Conservation (phyloP, 768 basidiomycete genomes). For the Pulveroboletus sp. region DNA sequence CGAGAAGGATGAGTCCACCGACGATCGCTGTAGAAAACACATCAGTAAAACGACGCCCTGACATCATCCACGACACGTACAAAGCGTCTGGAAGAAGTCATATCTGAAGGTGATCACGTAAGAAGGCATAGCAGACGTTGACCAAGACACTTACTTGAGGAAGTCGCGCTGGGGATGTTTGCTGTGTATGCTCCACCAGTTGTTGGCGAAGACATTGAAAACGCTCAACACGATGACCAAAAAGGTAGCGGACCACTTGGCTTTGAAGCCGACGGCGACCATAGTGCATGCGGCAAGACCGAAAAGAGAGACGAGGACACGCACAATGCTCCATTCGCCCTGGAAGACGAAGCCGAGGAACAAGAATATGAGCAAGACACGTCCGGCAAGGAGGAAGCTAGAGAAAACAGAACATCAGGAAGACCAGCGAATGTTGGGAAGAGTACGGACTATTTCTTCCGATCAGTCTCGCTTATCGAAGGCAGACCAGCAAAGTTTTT, state of each 20-base stretch:
- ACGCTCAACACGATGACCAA: constrained; percentile 85
- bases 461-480: constrained; percentile 86
- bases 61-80: constrained; percentile 26
- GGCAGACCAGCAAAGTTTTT: constrained; percentile 89
- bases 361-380: constrained; percentile 96
- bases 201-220: constrained; percentile 98
- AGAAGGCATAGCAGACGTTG: constrained; percentile 10
- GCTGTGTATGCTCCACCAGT: constrained; percentile 94
- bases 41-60: constrained; percentile 6
- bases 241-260: constrained; percentile 97
- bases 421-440: background rate
- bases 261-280: constrained; percentile 99
- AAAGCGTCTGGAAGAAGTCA: constrained; percentile 98
- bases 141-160: constrained; percentile 70
- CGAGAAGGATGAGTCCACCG: constrained; percentile 92
- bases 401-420: constrained; percentile 1
- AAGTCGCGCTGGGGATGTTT: constrained; percentile 96
- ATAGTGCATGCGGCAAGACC: constrained; percentile 90
- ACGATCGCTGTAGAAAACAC: constrained; percentile 64
- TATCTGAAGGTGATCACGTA: constrained; percentile 53
- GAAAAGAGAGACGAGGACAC: constrained; percentile 83
- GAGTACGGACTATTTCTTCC: constrained; percentile 89
- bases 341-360: constrained; percentile 98
- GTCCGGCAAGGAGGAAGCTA: constrained; percentile 96
- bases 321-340: constrained; percentile 83